Evolutionary conservation across 2,329 filamentous ascomycete species (phyloP).

Genomic region (Xylariaceae sp.): DNA sequence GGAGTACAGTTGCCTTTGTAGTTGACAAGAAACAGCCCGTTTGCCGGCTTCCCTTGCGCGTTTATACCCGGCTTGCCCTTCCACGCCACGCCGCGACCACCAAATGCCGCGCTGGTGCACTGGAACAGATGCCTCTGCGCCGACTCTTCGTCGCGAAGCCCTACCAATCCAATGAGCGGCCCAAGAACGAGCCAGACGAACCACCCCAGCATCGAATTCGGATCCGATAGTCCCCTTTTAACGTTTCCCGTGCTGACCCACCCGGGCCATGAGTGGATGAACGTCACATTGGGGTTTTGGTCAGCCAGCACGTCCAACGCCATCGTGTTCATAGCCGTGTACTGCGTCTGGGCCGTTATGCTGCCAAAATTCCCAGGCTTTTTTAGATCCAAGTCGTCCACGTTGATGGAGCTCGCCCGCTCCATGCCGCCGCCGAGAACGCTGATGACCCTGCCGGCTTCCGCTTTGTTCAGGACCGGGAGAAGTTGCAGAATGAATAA

Average conservation of each 20-base stretch:
- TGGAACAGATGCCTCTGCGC: constrained; percentile 36
- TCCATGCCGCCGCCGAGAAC: constrained; percentile 36
- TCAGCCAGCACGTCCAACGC: constrained; percentile 6
- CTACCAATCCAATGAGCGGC: constrained; percentile 32
- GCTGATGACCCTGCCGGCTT: constrained; percentile 34
- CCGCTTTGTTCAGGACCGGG: constrained; percentile 35
- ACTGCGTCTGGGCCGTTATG: constrained; percentile 34
- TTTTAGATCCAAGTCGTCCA: constrained; percentile 36
- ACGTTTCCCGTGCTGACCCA: constrained; percentile 37
- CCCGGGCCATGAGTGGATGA: constrained; percentile 34
- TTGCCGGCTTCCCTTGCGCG: constrained; percentile 23
- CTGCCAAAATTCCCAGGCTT: constrained; percentile 31
- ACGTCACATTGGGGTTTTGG: constrained; percentile 11
- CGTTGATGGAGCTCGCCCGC: constrained; percentile 21
- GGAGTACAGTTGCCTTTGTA: constrained; percentile 33
- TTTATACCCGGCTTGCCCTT: constrained; percentile 31
- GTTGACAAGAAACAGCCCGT: constrained; percentile 36
- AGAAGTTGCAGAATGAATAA: constrained; percentile 40
- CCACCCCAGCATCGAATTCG: constrained; percentile 29
- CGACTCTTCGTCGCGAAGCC: constrained; percentile 32
- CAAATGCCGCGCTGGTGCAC: constrained; percentile 36
- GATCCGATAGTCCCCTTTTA: constrained; percentile 25
- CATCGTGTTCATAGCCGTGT: constrained; percentile 32
- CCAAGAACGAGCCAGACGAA: constrained; percentile 34
- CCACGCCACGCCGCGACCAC: constrained; percentile 35